These are phyloP conservation scores for Umbelopsis isabellina DNA, from an alignment of 192 early-diverging fungal species.

Conservation along the genomic window DNA sequence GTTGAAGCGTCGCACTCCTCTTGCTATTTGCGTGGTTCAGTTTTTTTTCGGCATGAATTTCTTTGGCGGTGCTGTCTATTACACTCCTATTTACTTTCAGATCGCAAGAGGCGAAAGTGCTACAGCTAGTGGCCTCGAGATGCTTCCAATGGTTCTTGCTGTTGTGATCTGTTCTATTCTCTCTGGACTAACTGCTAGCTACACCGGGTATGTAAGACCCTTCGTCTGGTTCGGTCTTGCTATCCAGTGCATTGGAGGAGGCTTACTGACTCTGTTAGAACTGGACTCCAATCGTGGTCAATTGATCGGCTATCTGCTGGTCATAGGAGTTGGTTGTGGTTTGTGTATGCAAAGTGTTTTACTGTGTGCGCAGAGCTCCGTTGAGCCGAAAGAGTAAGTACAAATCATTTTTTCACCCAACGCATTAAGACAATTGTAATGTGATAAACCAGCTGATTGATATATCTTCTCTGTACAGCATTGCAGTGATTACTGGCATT, in stretches of 20 bases:
- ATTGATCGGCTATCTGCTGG: conserved; percentile 64
- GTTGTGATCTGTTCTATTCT: conserved; percentile 67
- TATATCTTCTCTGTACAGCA: not conserved
- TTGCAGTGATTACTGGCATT: conserved; percentile 26
- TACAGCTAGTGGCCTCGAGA: conserved; percentile 68
- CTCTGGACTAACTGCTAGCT: conserved; percentile 63
- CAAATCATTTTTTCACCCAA: not conserved
- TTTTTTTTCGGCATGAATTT: conserved; percentile 49
- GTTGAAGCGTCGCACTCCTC: conserved; percentile 53
- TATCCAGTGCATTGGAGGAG: conserved; percentile 60
- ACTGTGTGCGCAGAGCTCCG: conserved; percentile 69
- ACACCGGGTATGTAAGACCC: conserved; percentile 60
- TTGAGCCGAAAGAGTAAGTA: conserved; percentile 46
- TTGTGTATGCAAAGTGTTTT: conserved; percentile 69
- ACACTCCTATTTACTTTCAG: conserved; percentile 73
- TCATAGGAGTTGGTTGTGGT: conserved; percentile 78
- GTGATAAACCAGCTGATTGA: not conserved
- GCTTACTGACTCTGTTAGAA: conserved; percentile 56
- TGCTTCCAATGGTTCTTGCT: conserved; percentile 74
- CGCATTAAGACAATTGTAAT: not conserved
- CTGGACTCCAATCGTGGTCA: conserved; percentile 47
- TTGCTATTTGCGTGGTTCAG: conserved; percentile 36
- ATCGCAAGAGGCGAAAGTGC: conserved; percentile 72
- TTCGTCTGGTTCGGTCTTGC: conserved; percentile 68
- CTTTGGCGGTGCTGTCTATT: conserved; percentile 57